These are phyloP conservation scores for Xerocomus nothofagi DNA, from an alignment of 1,284 basidiomycete species.

Conservation along the genomic window DNA sequence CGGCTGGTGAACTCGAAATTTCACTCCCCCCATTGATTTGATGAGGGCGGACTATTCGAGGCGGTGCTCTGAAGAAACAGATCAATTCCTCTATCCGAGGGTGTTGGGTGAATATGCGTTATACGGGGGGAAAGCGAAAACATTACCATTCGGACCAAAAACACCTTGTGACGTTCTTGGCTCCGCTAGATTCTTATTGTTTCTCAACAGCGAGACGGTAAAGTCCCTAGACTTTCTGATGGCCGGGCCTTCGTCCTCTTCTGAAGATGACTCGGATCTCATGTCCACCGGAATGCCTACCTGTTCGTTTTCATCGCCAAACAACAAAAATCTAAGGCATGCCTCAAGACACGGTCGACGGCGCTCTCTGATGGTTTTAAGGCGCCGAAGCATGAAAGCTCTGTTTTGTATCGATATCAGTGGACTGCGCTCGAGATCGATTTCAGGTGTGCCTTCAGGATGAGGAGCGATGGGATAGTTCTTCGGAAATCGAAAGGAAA, in stretches of 20 bases:
- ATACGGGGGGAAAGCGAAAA: neutral
- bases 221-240: slow-evolving; percentile 46
- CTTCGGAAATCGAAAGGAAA: slow-evolving; percentile 88
- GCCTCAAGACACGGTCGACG: slow-evolving; percentile 79
- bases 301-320: slow-evolving; percentile 56
- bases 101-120: neutral
- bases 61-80: slow-evolving; percentile 80
- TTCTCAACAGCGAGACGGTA: slow-evolving; percentile 54
- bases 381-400: slow-evolving; percentile 72
- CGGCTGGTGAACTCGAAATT: slow-evolving; percentile 46
- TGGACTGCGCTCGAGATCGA: slow-evolving; percentile 83
- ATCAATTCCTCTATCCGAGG: slow-evolving; percentile 69
- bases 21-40: slow-evolving; percentile 42
- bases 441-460: slow-evolving; percentile 67
- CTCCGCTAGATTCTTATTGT: slow-evolving; percentile 75
- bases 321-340: slow-evolving; percentile 79
- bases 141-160: slow-evolving; percentile 82
- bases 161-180: slow-evolving; percentile 79
- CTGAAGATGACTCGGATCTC: slow-evolving; percentile 56
- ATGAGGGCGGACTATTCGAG: slow-evolving; percentile 62
- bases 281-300: slow-evolving; percentile 40
- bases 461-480: slow-evolving; percentile 70
- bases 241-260: slow-evolving; percentile 41
- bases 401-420: slow-evolving; percentile 76
- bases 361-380: slow-evolving; percentile 69